Conservation (phyloP, 2,329 filamentous ascomycete genomes). For the Orbilia quercus region DNA sequence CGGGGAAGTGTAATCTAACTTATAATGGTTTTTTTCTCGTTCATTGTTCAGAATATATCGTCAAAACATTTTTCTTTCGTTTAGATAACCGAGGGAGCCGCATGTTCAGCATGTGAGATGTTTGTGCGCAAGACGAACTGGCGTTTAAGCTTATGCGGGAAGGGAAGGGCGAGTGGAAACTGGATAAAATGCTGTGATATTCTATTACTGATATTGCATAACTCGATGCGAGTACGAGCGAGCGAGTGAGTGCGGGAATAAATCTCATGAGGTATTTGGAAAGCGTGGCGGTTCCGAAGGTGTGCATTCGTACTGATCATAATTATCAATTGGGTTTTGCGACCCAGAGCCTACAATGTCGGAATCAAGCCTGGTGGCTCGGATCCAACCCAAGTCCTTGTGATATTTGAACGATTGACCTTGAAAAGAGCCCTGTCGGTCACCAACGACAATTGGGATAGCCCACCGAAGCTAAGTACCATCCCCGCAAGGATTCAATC, state of each 20-base stretch:
- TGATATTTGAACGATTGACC: not conserved
- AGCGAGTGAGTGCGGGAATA: no score
- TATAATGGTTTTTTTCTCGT: not conserved
- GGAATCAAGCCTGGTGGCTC: not conserved
- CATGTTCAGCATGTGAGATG: slow-evolving; percentile 48
- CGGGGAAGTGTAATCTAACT: no score
- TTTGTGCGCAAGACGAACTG: slow-evolving; percentile 32
- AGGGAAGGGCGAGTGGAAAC: slow-evolving; percentile 26
- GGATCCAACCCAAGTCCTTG: not conserved
- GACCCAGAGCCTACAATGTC: not conserved
- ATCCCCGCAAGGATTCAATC: slow-evolving; percentile 30
- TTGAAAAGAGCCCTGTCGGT: not conserved
- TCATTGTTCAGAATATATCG: slow-evolving; percentile 18
- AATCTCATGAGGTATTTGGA: slow-evolving; percentile 28
- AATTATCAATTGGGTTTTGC: not conserved
- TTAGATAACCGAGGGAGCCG: slow-evolving; percentile 53
- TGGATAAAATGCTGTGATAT: slow-evolving; percentile 22
- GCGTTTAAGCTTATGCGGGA: slow-evolving; percentile 35
- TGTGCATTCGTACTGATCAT: not conserved
- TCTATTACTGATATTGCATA: slow-evolving; percentile 25
- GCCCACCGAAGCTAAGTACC: slow-evolving; percentile 18
- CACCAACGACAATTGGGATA: not conserved
- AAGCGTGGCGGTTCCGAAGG: no score
- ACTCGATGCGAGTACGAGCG: slow-evolving; percentile 42
- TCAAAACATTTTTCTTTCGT: slow-evolving; percentile 3